Base-by-base conservation (phyloP, 2,329 filamentous ascomycete species). In the Periglandula ipomoeae region DNA sequence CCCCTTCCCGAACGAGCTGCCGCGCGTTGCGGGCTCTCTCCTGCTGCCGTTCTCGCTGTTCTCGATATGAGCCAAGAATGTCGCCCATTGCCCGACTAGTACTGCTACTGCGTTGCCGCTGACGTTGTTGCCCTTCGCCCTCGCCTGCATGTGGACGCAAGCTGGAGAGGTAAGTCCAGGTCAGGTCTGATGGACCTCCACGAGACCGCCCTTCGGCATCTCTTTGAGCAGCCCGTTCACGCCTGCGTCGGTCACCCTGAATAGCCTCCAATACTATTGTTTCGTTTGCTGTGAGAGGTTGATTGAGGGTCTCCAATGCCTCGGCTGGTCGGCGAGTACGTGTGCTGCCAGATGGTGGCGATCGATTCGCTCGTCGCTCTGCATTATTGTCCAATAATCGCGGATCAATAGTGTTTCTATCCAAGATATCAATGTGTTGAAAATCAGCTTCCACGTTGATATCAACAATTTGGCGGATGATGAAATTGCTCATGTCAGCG, bases 401-500 rank as follows among this genome's bases (percentile, higher is more conserved):
- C 40, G 77, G 71, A 42, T 80, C 76, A 50, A 79, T 75, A 1
- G 72, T 72, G 47, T 68, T 72, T 23, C 71, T 71, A 49, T 84
- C 79, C 7, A 76, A 72, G 11, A 84, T 71, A 40, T 72, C 68
- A 17, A 84, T 61, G 50, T 76, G 75, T 48, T 80, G 72, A 44
- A 81, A 75, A 3, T 73, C 73, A 23, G 76, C 73, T 46, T 79
- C 73, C 13, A 72, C 71, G 55, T 82, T 77, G 38, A 91, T 72
- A 24, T 77, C 70, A 26, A 93, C 71, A 27, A 85, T 75, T 61
- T 93, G 87, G 41, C 83, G 80, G 46, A 79, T 74, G 42, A 76
- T 71, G 53, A 88, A 82, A 20, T 82, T 79, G 56, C 73, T 77
- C 44, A 87, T 68, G 64, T 93, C 87, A 5, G 84, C 84, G 35